phyloP scores from a whole-genome alignment of 192 early-diverging fungal species.

The Spinellus fusiger region DNA sequence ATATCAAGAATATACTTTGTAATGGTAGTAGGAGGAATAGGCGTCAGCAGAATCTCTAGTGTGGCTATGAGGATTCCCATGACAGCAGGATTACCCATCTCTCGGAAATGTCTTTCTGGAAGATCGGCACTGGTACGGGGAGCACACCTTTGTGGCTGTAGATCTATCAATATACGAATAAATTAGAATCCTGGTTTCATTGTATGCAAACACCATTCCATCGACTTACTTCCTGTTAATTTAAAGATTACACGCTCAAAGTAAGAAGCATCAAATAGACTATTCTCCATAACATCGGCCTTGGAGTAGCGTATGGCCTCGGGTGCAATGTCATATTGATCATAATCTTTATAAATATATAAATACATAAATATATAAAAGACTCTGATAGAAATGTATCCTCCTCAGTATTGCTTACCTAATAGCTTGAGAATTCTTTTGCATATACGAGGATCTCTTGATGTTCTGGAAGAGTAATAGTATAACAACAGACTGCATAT shows the following conservation, averaged over 20 bases:
- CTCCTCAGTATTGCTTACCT: constrained; percentile 50
- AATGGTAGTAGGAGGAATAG: constrained; percentile 34
- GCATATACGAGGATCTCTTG: constrained; percentile 50
- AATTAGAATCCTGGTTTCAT: not conserved
- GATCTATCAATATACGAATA: constrained; percentile 11
- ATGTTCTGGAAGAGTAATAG: constrained; percentile 56
- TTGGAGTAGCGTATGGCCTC: constrained; percentile 28
- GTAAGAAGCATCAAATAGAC: constrained; percentile 43
- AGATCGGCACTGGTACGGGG: constrained; percentile 37
- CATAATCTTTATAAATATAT: constrained; percentile 29
- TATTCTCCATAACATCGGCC: constrained; percentile 22
- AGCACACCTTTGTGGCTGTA: constrained; percentile 48
- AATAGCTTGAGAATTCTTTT: constrained; percentile 53
- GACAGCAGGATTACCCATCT: constrained; percentile 58
- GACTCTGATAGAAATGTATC: too few species aligned
- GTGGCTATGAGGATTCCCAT: constrained; percentile 45
- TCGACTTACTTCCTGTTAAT: constrained; percentile 38
- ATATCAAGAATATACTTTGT: constrained; percentile 37
- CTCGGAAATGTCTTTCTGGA: constrained; percentile 54
- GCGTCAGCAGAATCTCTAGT: constrained; percentile 40
- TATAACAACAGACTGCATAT: constrained; percentile 61
- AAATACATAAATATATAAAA: constrained; percentile 14
- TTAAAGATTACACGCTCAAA: constrained; percentile 47
- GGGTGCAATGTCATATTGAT: constrained; percentile 34
- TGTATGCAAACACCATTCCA: not conserved